Base-by-base conservation (phyloP, 768 basidiomycete species). In the Psilocybe cubensis region DNA sequence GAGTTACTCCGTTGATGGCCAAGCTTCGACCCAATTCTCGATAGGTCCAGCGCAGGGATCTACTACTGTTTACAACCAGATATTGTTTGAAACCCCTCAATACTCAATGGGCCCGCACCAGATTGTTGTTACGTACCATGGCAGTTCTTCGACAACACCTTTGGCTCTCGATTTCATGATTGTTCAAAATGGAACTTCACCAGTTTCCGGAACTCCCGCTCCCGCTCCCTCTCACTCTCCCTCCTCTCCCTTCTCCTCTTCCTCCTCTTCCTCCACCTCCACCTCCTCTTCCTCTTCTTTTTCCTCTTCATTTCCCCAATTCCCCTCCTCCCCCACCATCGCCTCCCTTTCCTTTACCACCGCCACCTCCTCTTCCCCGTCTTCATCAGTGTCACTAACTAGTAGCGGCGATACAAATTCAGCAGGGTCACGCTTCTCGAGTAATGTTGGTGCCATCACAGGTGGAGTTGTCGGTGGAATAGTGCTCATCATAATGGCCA, bases 81-180 rank as follows among this genome's bases (percentile, higher is more conserved):
- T 52, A 10, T 61, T 68, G 38, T 70, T 72, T 43, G 57, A 60
- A 6, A 68, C 68, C 0, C 55, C 64, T 1, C 35, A 56, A 5
- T 56, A 68, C 21, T 9, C 49, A 3, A 7, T 57, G 3, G 70
- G 66, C 3, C 33, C 31, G 9, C 70, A 72, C 42, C 57, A 29
- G 9, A 53, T 72, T 29, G 29, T 38, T 2, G 67, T 72, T 7
- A 60, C 50, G 0, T 60, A 65, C 42, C 43, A 57, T n/a, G 70
- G 71, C 24, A 57, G 52, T 28, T 24, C 35, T 4, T 10, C 51
- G 25, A 59, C 64, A 21, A 67, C 63, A 29, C 70, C 70, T 3
- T 62, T 72, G 17, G 56, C 58, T 2, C 25, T 72, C 14, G 63
- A 64, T 38, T 65, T 63, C 29, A 33, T 70, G 4, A 45, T 66